Base-by-base conservation (phyloP, 176 grass and related monocot genomes). In the Alopecurus myosuroides region DNA sequence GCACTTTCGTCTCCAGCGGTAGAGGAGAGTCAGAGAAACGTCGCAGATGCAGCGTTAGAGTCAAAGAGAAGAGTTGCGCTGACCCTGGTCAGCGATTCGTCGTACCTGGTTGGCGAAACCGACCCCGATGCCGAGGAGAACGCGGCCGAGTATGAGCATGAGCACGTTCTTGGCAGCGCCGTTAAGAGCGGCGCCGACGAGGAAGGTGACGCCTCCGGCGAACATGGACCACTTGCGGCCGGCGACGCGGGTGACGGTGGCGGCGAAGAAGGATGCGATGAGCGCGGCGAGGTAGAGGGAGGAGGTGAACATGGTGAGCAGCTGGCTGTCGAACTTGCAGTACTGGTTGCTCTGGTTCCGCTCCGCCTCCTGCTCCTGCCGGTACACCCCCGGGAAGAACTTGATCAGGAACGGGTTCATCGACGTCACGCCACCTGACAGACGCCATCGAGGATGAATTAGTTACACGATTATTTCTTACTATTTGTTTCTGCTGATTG, bases 291-390 rank as follows among this genome's bases (percentile, higher is more conserved):
- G 78, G 86, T 99, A 99, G 29, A 99, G 91, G 6, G 97, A 99
- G 5, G 97, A 99, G 19, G 97, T 99, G 86, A 99, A 99, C 66
- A 89, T 85, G 49, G 93, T 96, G n/a, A 99, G 88, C 39, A 99
- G 83, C 82, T 94, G 97, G 82, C 97, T 99, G 87, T 99, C 89
- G 63, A 99, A 99, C 88, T 96, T 96, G 89, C 97, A 99, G 88
- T 99, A 99, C 88, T 94, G 97, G 74, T 99, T 99, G 70, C 71
- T 95, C 82, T 86, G 64, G 80, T 88, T 92, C 70, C 67, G 50
- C 44, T 78, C 60, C 42, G 85, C 75, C 26, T 19, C 69, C 49
- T 90, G 66, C 87, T 95, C 84, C 89, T 98, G 77, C 48, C 17
- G 72, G 60, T 95, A 94, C 83, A 98, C 96, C 58, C 77, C 87